Base-by-base conservation (phyloP, 2,329 filamentous ascomycete genomes). In the Tympanopsis confertula region DNA sequence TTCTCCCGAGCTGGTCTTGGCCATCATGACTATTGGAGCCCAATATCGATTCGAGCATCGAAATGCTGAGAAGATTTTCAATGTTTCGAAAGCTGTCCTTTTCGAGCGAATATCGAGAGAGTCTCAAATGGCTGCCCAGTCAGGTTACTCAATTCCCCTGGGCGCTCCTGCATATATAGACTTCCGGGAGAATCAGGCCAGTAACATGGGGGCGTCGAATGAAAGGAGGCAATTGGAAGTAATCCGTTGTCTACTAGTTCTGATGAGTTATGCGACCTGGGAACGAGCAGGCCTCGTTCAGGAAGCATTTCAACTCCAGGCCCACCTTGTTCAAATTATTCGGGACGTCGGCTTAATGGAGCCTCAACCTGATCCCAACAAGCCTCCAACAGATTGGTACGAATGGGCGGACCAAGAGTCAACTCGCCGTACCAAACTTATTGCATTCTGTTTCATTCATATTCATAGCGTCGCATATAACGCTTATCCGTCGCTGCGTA, bases 231-330 rank as follows among this genome's bases (percentile, higher is more conserved):
- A 52, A 5, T 44, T 61, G 1, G 56, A 61, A 20, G 50, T 54
- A 0, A 50, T 59, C 1, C 47, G 55, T 0, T 50, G 56, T 1
- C 42, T 61, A 5, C 52, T 60, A 4, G 49, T 51, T 1, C 49
- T 61, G 5, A 61, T 61, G 58, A 58, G 52, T 1, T 59, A 51
- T 20, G 58, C 58, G 1, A 59, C 58, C 0, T 61, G 58, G 58
- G 58, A 61, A 10, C 49, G 56, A 26, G 46, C 47, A 10, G 36
- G 45, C 0, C 46, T 59, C 7, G 41, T 61, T 1, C 51, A 56
- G 13, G 57, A 61, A 24, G 56, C 58, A 0, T 59, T 61, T 14
- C 42, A 44, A 0, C 24, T 61, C 0, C 58, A 60, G 7, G 48
- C 47, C 1, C 46, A 59, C 2, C 45, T 61, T 1, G 52, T 53